Evolutionary conservation across 169 alveolate genomes (phyloP).

Genomic region (Cyclospora cayetanensis): DNA sequence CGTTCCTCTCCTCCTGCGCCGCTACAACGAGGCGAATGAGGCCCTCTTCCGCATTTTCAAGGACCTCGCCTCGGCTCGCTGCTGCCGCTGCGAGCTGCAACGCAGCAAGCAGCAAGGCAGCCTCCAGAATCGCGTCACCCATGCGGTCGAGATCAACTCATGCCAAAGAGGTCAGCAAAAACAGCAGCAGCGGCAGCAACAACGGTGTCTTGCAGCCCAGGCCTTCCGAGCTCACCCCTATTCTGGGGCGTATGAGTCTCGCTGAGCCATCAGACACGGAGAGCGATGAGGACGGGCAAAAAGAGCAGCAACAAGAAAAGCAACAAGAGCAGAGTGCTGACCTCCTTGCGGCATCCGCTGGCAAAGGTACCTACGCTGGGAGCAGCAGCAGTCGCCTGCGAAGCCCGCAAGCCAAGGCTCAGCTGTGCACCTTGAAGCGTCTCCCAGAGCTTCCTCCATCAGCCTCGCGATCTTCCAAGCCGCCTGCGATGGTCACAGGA

Average conservation of each 20-base stretch:
- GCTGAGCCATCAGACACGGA: not conserved
- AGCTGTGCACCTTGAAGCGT: not conserved
- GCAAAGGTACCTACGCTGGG: not conserved
- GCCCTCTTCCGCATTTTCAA: not conserved
- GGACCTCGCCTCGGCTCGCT: not conserved
- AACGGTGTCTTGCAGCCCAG: not conserved
- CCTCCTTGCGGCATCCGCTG: not conserved
- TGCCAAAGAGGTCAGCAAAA: not conserved
- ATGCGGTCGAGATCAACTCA: not conserved
- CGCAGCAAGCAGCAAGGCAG: not conserved
- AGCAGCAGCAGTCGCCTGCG: not conserved
- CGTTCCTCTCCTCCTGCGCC: not conserved
- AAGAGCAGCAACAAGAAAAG: not conserved
- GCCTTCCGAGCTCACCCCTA: not conserved
- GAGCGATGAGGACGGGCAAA: not conserved
- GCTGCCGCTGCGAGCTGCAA: not conserved
- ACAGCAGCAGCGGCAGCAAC: constrained; percentile 24
- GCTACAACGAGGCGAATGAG: not conserved
- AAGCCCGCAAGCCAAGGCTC: not conserved
- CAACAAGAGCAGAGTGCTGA: not conserved
- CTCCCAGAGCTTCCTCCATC: not conserved
- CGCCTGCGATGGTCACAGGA: too few relatives aligned
- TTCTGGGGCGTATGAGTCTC: constrained; percentile 3
- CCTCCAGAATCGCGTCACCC: not conserved
- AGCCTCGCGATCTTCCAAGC: not conserved